Base-by-base conservation (phyloP, 176 grass and related monocot species). In the Typha latifolia region DNA sequence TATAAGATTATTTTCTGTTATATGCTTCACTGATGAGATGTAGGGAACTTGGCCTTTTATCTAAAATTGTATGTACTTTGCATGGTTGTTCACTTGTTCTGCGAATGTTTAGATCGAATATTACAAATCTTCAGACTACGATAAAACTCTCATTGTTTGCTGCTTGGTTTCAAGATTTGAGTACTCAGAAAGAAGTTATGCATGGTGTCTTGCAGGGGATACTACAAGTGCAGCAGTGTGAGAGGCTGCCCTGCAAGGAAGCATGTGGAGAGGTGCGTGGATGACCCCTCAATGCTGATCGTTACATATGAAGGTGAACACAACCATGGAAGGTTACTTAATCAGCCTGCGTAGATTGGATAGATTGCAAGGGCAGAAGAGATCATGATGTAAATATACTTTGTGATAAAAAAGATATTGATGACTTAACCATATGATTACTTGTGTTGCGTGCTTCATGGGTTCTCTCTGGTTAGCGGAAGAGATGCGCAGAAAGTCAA, bases 271-370 rank as follows among this genome's bases (percentile, higher is more conserved):
- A 86, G 86, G 74, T 95, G 90, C 3, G 72, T 95, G 2, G 90
- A 95, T 0, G 90, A 95, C 43, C 83, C 90, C 23, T 79, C 83
- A 5, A 95, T 95, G 90, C 73, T 95, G 78, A 95, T 95, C 29
- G 90, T 95, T 57, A 95, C 90, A 62, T 95, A 95, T 51, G 90
- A 95, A 69, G 90, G 90, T 15, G 90, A 95, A 29, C 90, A 95
- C 86, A 90, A 78, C 71, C 90, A 95, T 74, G 79, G 48, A 61
- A 78, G 62, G 27, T 74, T 62, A 71, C 37, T 66, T 29, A 77
- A 51, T 62, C 90, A 69, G 26, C 76, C 73, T 69, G 78, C 69
- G 63, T 87, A 76, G 77, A 10, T 43, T 65, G 31, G 31, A 29
- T 29, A 29, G 27, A 29, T 29, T 29, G 27, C 27, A 29, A 29